Conservation (phyloP, 2,329 filamentous ascomycete species). For the Dendrostoma leiphaemia region DNA sequence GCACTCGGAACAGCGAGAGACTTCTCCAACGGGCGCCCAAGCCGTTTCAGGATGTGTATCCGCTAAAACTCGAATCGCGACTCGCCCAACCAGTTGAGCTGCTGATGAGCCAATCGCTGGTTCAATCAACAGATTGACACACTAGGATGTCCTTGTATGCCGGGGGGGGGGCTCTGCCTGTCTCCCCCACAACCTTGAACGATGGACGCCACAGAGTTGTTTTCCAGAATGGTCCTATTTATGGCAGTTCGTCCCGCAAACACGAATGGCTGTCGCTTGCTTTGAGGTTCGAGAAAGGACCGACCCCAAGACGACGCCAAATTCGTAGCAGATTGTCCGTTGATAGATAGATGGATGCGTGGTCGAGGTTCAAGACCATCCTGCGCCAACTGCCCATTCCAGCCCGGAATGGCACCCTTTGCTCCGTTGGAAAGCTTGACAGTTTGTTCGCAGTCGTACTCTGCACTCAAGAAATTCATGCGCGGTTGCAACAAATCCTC, state of each 20-base stretch:
- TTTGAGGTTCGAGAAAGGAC: no score
- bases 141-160: no score
- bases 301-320: no score
- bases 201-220: no score
- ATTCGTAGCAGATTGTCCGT: no score
- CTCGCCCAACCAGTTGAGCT: not conserved
- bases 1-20: not conserved
- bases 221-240: no score
- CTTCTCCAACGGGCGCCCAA: not conserved
- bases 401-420: not conserved
- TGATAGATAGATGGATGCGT: not conserved
- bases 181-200: not conserved
- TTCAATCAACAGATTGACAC: not conserved
- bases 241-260: not conserved
- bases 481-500: not conserved
- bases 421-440: not conserved
- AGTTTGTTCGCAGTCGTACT: not conserved
- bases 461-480: not conserved
- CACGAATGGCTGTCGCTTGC: no score
- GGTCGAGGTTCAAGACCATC: not conserved
- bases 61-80: not conserved
- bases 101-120: not conserved
- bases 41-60: not conserved
- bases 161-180: no score
- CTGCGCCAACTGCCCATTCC: no score